Evolutionary conservation across 1,284 basidiomycete genomes (phyloP).

Genomic region (Ceratobasidium papillatum): DNA sequence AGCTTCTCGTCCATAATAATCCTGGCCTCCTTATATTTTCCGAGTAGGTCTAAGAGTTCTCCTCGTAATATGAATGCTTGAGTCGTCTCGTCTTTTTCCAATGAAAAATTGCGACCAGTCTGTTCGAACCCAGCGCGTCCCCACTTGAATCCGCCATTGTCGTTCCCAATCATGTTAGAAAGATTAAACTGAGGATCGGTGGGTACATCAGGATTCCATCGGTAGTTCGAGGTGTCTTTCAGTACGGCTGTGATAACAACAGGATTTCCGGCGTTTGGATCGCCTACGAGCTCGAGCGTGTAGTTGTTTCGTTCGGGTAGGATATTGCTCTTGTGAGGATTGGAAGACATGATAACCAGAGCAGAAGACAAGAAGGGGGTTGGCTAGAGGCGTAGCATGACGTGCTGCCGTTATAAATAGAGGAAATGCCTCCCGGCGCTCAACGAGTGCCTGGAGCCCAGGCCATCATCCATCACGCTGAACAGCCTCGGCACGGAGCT

Average conservation of each 20-base stretch:
- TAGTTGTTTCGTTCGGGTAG: slow-evolving; percentile 10
- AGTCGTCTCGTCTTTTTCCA: neutral
- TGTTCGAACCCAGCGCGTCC: slow-evolving; percentile 3
- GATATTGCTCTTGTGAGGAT: neutral
- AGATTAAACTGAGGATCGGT: slow-evolving; percentile 21
- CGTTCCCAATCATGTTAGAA: slow-evolving; percentile 20
- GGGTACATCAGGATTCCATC: slow-evolving; percentile 18
- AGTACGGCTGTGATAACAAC: neutral
- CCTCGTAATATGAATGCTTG: neutral
- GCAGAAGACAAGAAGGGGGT: neutral
- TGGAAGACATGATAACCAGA: neutral
- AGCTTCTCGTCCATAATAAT: slow-evolving; percentile 11
- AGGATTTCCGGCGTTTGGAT: neutral
- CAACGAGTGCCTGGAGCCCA: neutral
- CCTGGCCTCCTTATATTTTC: neutral
- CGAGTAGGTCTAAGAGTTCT: neutral
- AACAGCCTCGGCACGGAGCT: neutral
- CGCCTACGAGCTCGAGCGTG: neutral
- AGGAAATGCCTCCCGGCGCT: neutral
- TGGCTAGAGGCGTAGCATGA: too few relatives aligned
- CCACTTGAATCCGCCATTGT: slow-evolving; percentile 21
- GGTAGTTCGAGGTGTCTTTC: neutral
- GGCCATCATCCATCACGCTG: neutral
- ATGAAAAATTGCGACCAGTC: neutral
- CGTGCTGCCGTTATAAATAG: neutral